phyloP scores from a whole-genome alignment of 768 basidiomycete species.

The Tricholoma flavovirens region DNA sequence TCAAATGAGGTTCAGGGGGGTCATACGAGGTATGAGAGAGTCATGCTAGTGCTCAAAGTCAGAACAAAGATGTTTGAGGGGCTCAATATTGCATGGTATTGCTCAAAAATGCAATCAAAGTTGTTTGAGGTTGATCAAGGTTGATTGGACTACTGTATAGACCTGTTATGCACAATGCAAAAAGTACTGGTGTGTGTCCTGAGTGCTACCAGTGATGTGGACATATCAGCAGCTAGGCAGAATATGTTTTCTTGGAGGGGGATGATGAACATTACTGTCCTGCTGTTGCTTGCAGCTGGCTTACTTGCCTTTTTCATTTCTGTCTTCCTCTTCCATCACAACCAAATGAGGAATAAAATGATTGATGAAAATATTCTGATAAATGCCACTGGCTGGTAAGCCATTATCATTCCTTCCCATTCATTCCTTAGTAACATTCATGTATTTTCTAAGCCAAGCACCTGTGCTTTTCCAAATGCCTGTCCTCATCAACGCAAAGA shows the following conservation, averaged over 20 bases:
- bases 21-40: no score
- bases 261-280: conserved; percentile 62
- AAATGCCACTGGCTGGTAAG: conserved; percentile 42
- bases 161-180: no score
- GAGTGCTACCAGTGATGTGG: no score
- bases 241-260: conserved; percentile 39
- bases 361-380: conserved; percentile 62
- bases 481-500: conserved; percentile 62
- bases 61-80: no score
- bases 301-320: conserved; percentile 76
- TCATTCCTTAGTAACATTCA: conserved; percentile 10
- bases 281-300: conserved; percentile 53
- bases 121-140: no score
- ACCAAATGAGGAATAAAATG: conserved; percentile 29
- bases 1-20: no score
- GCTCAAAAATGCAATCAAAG: no score
- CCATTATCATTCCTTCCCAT: not conserved
- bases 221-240: no score
- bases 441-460: conserved; percentile 45
- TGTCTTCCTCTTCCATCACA: conserved; percentile 45
- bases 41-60: no score
- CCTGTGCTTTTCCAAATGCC: conserved; percentile 54
- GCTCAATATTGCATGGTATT: no score
- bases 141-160: no score
- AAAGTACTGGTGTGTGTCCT: no score